Base-by-base conservation (phyloP, 1,284 basidiomycete species). In the Meripilus lineatus region DNA sequence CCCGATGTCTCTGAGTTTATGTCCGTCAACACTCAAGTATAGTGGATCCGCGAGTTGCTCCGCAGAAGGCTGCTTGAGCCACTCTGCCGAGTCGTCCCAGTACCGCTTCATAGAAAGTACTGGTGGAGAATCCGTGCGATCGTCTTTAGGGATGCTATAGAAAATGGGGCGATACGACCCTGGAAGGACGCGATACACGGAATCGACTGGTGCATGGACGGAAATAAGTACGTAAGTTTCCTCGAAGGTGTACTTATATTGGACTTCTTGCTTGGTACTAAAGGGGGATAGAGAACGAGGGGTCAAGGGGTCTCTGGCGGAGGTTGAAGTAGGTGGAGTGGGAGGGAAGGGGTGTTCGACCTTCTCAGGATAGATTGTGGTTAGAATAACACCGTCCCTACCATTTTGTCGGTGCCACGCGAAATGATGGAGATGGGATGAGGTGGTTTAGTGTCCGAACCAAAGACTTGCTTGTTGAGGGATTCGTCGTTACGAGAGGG, bases 101-200 rank as follows among this genome's bases (percentile, higher is more conserved):
- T 30, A 30, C n/a, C 28, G 28, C 10, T 30, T 10, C 28, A 30
- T 30, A 10, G 10, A 20, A 11, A 40, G 15, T 15, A 54, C 36
- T 5, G 28, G 28, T 13, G 52, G 49, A 15, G 42, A 32, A 15
- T 45, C 44, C 6, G 37, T 20, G 35, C 49, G 45, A 35, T 50
- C 48, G 33, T 45, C 43, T 42, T 35, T 34, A 1, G 49, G 44
- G 5, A 68, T 62, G 28, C 65, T 67, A 52, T 71, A 77, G 18
- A 78, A 49, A n/a, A 81, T 56, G 23, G 76, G 68, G 18, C 75
- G 72, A 38, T 64, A 63, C 14, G 65, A 63, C 0, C 77, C 79
- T 2, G 75, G 66, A 4, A 81, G 58, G 32, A 78, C 65, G 40
- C 54, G 53, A 30, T 56, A 47, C 37, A 42, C 24, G 22, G 39